These are phyloP conservation scores for Tranzscheliella williamsii DNA, from an alignment of 1,284 basidiomycete genomes.

Conservation along the genomic window DNA sequence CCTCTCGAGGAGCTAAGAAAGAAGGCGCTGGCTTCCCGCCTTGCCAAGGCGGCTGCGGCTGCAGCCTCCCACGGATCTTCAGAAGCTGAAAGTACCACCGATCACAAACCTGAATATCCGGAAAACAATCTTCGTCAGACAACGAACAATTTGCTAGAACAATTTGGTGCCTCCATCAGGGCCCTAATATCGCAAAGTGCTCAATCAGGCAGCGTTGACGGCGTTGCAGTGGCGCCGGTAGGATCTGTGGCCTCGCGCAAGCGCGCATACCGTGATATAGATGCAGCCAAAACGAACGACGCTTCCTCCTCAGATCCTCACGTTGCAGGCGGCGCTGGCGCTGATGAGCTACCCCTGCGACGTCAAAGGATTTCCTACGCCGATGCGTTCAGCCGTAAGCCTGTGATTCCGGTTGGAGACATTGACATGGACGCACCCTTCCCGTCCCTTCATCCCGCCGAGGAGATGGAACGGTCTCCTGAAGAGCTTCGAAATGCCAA, in stretches of 20 bases:
- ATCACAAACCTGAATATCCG: too few relatives aligned
- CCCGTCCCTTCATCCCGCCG: conserved; percentile 12
- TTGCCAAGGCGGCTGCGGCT: conserved; percentile 12
- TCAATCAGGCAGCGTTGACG: too few relatives aligned
- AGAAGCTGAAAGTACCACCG: too few relatives aligned
- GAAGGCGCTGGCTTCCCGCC: conserved; percentile 21
- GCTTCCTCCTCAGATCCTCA: background rate
- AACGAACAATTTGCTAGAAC: too few relatives aligned
- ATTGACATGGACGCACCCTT: conserved; percentile 24
- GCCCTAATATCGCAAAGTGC: too few relatives aligned
- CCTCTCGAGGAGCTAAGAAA: conserved; percentile 21
- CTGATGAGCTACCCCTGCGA: background rate
- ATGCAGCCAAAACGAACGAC: conserved; percentile 1
- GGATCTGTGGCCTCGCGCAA: conserved; percentile 4
- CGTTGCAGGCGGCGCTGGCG: too few relatives aligned
- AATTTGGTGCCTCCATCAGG: too few relatives aligned
- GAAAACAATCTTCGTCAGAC: too few relatives aligned
- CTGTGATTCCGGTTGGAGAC: background rate
- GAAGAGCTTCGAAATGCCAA: background rate
- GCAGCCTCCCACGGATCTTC: too few relatives aligned
- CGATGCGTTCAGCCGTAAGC: conserved; percentile 20
- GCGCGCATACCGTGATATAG: conserved; percentile 26
- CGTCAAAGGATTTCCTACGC: conserved; percentile 32
- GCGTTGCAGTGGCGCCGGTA: too few relatives aligned
- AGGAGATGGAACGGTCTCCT: too few relatives aligned